Evolutionary conservation across 305 asterid species (phyloP), one percentile per base, ranked within the genome.

Genomic region (Solanum hybrid): DNA sequence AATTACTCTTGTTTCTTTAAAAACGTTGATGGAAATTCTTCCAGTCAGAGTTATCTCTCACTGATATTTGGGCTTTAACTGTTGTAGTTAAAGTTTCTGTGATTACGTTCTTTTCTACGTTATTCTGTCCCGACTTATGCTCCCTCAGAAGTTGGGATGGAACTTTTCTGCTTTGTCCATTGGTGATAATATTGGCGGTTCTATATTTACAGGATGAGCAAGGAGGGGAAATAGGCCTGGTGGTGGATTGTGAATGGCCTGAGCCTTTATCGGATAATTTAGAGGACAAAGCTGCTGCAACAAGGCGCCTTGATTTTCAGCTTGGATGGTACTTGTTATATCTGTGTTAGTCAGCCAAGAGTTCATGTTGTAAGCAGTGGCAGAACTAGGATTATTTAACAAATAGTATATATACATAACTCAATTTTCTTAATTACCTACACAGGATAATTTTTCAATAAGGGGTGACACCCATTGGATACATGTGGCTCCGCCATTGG

Each of bases 151-250:
- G 41, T 29, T 29, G 87, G 29, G 38, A 83, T 27, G 73, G 20
- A 68, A 17, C 17, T 45, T 45, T 83, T 83, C 31, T 51, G 41
- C 88, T 31, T 84, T 84, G 11, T 6, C 88, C 2, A 10, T 20
- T 51, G 31, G 22, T 31, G 76, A 84, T 51, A 33, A 84, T 31
- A 84, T 84, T 51, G 88, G 29, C 0, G 80, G 34, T 92, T 79
- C 76, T 79, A 29, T 70, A 86, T 89, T 57, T 31, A 51, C 79
- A 94, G 95, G 92, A 89, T 39, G 88, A 89, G 80, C 95, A 93
- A 92, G 92, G 94, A 89, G 95, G 96, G 65, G 88, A 94, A 92
- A 92, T 94, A 89, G 95, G 95, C 80, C 76, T 94, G 79, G 94
- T 92, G 26, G 94, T 92, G 89, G 95, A 94, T 88, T 90, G 96